Evolutionary conservation across 208 protist species (phyloP).

Genomic region (Trypanosoma lewisi): DNA sequence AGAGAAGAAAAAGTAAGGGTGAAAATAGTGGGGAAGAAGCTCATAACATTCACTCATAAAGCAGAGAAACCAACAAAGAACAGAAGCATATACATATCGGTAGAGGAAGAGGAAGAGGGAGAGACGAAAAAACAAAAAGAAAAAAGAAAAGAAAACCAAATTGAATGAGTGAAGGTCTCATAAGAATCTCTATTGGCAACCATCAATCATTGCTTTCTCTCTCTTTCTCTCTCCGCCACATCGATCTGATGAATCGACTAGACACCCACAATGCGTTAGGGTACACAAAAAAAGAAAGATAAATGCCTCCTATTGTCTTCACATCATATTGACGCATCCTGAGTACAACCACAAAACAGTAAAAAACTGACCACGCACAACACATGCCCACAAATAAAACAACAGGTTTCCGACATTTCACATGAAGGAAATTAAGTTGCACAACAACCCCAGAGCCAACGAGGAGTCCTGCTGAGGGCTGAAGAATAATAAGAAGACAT

Average conservation of each 20-base stretch:
- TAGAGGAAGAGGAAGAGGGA: background rate
- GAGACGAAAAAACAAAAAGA: constrained; percentile 19
- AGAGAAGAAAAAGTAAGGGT: no score
- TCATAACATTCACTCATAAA: background rate
- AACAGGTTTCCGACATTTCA: constrained; percentile 11
- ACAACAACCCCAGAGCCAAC: constrained; percentile 44
- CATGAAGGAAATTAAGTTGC: constrained; percentile 49
- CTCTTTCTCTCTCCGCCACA: no score
- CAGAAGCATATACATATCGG: constrained; percentile 9
- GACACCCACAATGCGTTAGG: constrained; percentile 58
- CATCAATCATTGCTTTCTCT: no score
- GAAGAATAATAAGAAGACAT: constrained; percentile 52
- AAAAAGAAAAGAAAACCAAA: constrained; percentile 17
- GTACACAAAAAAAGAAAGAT: constrained; percentile 59
- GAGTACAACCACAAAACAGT: constrained; percentile 33
- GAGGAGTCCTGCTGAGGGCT: constrained; percentile 47
- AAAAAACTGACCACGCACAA: constrained; percentile 30
- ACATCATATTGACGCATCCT: constrained; percentile 28
- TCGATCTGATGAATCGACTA: constrained; percentile 20
- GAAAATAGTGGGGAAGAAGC: no score
- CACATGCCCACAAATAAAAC: constrained; percentile 26
- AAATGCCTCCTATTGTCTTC: constrained; percentile 39
- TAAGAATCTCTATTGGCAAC: constrained; percentile 16
- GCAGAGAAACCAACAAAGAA: constrained; percentile 16
- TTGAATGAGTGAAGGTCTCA: constrained; percentile 6